A percentile compares a stretch with the other conserved stretches of the same genome.
Evolutionary conservation across 805 yeast genomes (phyloP).

Genomic region (Saturnispora mendoncae): DNA sequence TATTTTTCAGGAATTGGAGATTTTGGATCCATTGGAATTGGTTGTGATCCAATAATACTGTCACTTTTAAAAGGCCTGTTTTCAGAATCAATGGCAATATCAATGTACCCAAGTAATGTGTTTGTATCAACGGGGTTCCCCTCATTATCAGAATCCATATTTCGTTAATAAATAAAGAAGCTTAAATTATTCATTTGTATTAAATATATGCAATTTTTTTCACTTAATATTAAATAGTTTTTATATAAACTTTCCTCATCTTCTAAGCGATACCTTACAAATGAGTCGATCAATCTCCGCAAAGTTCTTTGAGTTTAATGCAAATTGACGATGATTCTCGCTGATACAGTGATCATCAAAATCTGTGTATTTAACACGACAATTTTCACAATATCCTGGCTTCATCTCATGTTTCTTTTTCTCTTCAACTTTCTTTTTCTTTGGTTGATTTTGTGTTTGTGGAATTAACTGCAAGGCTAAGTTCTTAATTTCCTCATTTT

Average conservation of each 20-base stretch:
- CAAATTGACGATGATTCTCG: slow-evolving; percentile 70
- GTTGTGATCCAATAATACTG: slow-evolving; percentile 74
- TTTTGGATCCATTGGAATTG: slow-evolving; percentile 57
- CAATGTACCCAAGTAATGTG: slow-evolving; percentile 57
- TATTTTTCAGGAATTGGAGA: slow-evolving; percentile 48
- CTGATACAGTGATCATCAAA: slow-evolving; percentile 68
- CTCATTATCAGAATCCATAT: slow-evolving; percentile 14
- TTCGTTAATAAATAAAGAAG: background rate
- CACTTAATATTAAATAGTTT: background rate
- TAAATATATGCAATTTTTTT: background rate
- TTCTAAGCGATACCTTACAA: slow-evolving; percentile 29
- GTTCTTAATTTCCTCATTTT: slow-evolving; percentile 5
- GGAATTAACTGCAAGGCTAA: too few relatives aligned
- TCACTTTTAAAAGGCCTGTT: slow-evolving; percentile 47
- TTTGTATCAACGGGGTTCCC: slow-evolving; percentile 20
- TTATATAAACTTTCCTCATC: slow-evolving; percentile 7
- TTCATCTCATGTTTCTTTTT: slow-evolving; percentile 23
- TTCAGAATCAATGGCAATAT: slow-evolving; percentile 44
- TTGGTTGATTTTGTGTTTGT: background rate
- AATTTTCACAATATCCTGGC: slow-evolving; percentile 90
- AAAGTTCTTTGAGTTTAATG: slow-evolving; percentile 62
- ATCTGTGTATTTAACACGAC: slow-evolving; percentile 73
- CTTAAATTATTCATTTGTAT: too few relatives aligned
- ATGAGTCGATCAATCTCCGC: slow-evolving; percentile 69
- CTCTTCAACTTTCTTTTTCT: slow-evolving; percentile 6